These are phyloP conservation scores for Gossypium longicalyx DNA, from an alignment of 345 rosid genomes.

Conservation along the genomic window DNA sequence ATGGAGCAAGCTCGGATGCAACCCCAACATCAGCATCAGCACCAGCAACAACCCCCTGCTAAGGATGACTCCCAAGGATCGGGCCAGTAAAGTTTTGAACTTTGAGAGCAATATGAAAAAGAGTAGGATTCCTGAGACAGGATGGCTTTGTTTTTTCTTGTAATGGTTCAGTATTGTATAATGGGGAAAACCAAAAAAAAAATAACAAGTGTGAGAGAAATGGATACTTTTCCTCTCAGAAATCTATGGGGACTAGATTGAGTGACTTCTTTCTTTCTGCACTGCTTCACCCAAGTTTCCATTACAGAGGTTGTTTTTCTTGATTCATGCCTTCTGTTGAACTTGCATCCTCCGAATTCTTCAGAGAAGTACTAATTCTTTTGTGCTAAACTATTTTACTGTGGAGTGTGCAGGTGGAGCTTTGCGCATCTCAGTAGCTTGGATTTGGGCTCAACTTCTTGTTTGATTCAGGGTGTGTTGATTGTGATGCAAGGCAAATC, in stretches of 20 bases:
- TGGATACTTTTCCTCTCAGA: conserved; percentile 30
- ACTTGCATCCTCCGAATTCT: conserved; percentile 6
- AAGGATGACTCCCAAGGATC: conserved; percentile 91
- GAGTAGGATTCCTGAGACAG: conserved; percentile 33
- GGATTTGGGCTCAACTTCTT: conserved; percentile 30
- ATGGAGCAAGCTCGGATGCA: conserved; percentile 63
- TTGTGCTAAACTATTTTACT: conserved; percentile 23
- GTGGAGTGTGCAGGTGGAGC: conserved; percentile 68
- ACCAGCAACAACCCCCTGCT: conserved; percentile 33
- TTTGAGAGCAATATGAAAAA: conserved; percentile 21
- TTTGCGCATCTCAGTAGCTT: conserved; percentile 40
- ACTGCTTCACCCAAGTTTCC: conserved; percentile 33
- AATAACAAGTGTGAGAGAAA: conserved; percentile 1
- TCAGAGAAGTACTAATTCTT: conserved; percentile 15
- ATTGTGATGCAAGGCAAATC: conserved; percentile 40
- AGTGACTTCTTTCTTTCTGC: conserved; percentile 33
- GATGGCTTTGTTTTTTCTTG: conserved; percentile 28
- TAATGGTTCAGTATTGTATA: conserved; percentile 45
- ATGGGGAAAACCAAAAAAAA: conserved; percentile 31
- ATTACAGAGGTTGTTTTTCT: conserved; percentile 40
- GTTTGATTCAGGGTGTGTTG: conserved; percentile 55
- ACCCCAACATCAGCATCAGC: conserved; percentile 43
- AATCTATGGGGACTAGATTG: conserved; percentile 38
- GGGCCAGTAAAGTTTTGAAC: conserved; percentile 43
- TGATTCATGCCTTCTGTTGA: conserved; percentile 11